Conservation (phyloP, 768 basidiomycete species). For the Suillus tomentosus region DNA sequence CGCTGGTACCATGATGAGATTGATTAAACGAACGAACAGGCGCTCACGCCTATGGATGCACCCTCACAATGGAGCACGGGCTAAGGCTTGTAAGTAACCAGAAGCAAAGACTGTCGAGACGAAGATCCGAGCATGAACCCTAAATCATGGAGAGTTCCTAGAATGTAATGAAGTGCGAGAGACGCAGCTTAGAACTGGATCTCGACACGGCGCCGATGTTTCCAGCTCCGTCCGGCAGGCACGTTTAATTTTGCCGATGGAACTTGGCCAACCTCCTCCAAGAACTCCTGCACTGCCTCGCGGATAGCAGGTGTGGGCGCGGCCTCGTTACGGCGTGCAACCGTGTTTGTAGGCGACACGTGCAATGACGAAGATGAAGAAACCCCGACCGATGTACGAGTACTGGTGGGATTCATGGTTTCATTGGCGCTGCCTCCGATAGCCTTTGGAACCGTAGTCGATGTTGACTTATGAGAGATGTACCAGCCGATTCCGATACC, state of each 20-base stretch:
- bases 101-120: not conserved
- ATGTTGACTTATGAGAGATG: slow-evolving; percentile 50
- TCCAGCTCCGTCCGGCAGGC: slow-evolving; percentile 14
- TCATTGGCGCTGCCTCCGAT: slow-evolving; percentile 65
- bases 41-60: slow-evolving; percentile 26
- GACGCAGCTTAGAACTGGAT: slow-evolving; percentile 16
- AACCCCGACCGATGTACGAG: slow-evolving; percentile 19
- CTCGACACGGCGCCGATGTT: slow-evolving; percentile 16
- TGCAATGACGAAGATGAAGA: slow-evolving; percentile 31
- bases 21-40: slow-evolving; percentile 36
- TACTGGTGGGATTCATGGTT: slow-evolving; percentile 26
- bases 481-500: slow-evolving; percentile 65
- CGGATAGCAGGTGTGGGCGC: slow-evolving; percentile 15
- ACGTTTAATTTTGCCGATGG: not conserved
- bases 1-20: slow-evolving; percentile 14
- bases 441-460: slow-evolving; percentile 55
- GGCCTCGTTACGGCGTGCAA: slow-evolving; percentile 42
- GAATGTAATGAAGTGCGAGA: not conserved
- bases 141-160: slow-evolving; percentile 8
- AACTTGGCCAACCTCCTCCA: slow-evolving; percentile 11
- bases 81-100: not conserved
- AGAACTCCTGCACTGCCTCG: slow-evolving; percentile 9
- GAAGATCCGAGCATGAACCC: slow-evolving; percentile 2
- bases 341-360: slow-evolving; percentile 65
- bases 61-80: slow-evolving; percentile 16